Percentiles rank a stretch among this genome's conserved stretches.
Evolutionary conservation across 768 basidiomycete species (phyloP).

Genomic region (Amanita subjunquillea): DNA sequence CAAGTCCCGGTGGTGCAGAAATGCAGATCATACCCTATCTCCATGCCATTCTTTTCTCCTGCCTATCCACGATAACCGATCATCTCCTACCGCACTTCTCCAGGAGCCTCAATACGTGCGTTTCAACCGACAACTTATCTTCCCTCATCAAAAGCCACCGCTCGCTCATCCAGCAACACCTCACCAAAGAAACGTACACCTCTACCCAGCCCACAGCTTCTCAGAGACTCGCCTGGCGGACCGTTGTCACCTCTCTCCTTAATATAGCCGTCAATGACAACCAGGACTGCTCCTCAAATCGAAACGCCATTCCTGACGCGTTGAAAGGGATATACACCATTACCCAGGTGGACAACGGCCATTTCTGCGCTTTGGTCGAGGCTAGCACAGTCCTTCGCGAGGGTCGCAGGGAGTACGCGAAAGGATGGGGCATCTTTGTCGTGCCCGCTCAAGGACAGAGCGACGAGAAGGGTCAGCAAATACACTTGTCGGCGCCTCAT

Average conservation of each 20-base stretch:
- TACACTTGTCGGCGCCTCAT: constrained; percentile 36
- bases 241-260: neutral
- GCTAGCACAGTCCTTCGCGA: neutral
- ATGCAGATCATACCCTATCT: neutral
- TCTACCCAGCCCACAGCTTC: neutral
- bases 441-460: neutral
- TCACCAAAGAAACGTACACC: neutral
- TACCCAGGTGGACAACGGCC: neutral
- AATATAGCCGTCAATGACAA: neutral
- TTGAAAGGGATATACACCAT: neutral
- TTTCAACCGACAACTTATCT: neutral
- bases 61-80: neutral
- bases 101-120: too few species aligned
- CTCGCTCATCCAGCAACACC: neutral
- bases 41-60: neutral
- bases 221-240: neutral
- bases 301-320: neutral
- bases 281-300: neutral
- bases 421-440: constrained; percentile 4
- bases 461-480: neutral
- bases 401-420: neutral
- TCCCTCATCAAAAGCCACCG: neutral
- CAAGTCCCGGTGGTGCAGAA: neutral
- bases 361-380: constrained; percentile 4
- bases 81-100: too few species aligned